A percentile compares a stretch with the other conserved stretches of the same genome.
Evolutionary conservation across 179 eudicot genomes (phyloP).

Genomic region (Silene coronaria): DNA sequence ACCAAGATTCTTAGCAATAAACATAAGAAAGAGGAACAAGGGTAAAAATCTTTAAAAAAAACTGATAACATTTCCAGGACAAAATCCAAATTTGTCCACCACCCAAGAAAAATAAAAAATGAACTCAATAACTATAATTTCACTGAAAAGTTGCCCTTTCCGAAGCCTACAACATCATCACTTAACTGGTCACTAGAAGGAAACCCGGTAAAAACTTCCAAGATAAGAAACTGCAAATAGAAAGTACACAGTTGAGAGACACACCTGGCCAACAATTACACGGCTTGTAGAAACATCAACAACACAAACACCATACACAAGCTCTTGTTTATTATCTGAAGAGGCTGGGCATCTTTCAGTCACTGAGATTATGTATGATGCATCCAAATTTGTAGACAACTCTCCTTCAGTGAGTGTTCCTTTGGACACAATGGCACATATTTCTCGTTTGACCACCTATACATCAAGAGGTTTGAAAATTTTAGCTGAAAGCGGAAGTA

Average conservation of each 20-base stretch:
- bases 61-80: not conserved
- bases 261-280: constrained; percentile 83
- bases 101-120: too few relatives aligned
- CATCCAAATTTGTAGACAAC: constrained; percentile 70
- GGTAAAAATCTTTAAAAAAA: not conserved
- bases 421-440: constrained; percentile 90
- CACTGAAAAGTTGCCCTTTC: not conserved
- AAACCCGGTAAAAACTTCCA: not conserved
- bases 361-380: constrained; percentile 79
- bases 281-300: constrained; percentile 84
- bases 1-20: not conserved
- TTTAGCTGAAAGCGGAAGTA: constrained; percentile 7
- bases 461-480: constrained; percentile 7
- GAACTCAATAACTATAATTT: not conserved
- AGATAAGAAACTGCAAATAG: not conserved
- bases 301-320: constrained; percentile 67
- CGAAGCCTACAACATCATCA: not conserved
- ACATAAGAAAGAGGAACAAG: not conserved
- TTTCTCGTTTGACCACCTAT: constrained; percentile 91
- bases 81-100: not conserved
- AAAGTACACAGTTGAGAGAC: constrained; percentile 13
- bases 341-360: constrained; percentile 50
- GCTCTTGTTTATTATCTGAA: constrained; percentile 35
- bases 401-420: constrained; percentile 95
- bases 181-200: not conserved